Conservation (phyloP, 73 alveolate species). For the Effrenium voratum region DNA sequence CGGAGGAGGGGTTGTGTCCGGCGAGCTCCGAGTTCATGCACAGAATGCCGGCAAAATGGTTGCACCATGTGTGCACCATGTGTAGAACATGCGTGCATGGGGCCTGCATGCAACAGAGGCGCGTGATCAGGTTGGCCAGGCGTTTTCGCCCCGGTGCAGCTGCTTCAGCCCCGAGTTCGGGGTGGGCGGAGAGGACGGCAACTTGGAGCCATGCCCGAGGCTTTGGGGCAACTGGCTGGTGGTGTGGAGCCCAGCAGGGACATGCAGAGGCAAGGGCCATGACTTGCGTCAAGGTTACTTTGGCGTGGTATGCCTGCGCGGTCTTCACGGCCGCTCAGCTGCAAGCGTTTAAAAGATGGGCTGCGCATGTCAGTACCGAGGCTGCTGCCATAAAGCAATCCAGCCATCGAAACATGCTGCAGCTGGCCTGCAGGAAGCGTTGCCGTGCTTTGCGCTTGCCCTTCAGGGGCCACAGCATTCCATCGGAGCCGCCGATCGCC, state of each 20-base stretch:
- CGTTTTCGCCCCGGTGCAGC: too few species aligned
- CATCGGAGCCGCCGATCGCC: neutral
- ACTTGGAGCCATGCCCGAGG: neutral
- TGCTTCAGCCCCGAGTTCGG: too few species aligned
- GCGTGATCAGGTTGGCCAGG: too few species aligned
- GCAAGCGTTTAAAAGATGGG: neutral
- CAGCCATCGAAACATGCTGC: conserved; percentile 46
- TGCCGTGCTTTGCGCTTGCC: too few species aligned
- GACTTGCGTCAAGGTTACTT: neutral
- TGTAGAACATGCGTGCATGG: too few species aligned
- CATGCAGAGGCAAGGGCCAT: neutral
- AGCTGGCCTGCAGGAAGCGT: neutral
- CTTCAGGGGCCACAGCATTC: too few species aligned
- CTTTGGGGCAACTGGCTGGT: conserved; percentile 56
- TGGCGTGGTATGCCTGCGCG: conserved; percentile 72
- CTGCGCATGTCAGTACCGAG: neutral
- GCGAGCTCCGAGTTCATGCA: too few species aligned
- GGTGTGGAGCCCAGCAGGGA: neutral
- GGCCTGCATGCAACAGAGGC: too few species aligned
- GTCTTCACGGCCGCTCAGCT: conserved; percentile 34
- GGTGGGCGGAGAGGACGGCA: too few species aligned
- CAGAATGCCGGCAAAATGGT: too few species aligned
- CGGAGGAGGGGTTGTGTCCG: too few species aligned
- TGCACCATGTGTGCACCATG: too few species aligned
- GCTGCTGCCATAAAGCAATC: conserved; percentile 71